Percentiles rank a stretch among this genome's conserved stretches.
Conservation (phyloP, 2,329 filamentous ascomycete genomes). For the Dissoconium aciculare region DNA sequence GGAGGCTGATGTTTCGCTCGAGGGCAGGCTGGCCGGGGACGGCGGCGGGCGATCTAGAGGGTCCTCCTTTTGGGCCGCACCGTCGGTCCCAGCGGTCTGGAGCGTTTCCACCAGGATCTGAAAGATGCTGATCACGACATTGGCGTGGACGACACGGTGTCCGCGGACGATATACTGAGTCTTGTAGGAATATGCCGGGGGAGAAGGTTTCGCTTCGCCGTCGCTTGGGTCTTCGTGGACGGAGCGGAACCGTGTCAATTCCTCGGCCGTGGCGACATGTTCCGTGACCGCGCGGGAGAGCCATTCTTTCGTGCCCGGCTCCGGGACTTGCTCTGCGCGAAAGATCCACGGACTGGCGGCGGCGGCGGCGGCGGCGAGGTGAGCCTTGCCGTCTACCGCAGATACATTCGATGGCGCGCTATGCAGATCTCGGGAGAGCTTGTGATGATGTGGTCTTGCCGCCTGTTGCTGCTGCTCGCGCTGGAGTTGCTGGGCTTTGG, state of each 20-base stretch:
- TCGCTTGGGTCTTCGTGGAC: no score
- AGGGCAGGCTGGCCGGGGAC: slow-evolving; percentile 24
- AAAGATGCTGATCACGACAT: slow-evolving; percentile 42
- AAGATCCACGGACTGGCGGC: slow-evolving; percentile 12
- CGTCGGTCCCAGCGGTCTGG: background rate
- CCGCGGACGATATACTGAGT: slow-evolving; percentile 44
- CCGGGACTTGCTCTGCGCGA: slow-evolving; percentile 23
- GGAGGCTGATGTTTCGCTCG: no score
- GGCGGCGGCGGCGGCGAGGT: background rate
- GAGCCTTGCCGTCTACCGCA: no score
- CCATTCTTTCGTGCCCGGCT: slow-evolving; percentile 37
- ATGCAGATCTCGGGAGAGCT: slow-evolving; percentile 13
- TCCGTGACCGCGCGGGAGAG: slow-evolving; percentile 39
- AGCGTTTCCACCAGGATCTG: slow-evolving; percentile 29
- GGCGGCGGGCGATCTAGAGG: slow-evolving; percentile 27
- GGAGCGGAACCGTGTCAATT: slow-evolving; percentile 19
- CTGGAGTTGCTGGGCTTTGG: background rate
- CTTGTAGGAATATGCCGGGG: slow-evolving; percentile 13
- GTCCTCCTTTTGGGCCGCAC: background rate
- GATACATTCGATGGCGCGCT: slow-evolving; percentile 2
- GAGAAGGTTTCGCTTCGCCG: no score
- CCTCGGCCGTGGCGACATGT: slow-evolving; percentile 33
- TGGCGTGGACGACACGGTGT: slow-evolving; percentile 42
- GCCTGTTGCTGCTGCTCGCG: slow-evolving; percentile 9
- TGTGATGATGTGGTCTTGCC: slow-evolving; percentile 11